Percentiles rank a stretch among this genome's conserved stretches.
Evolutionary conservation across 345 rosid species (phyloP).

Genomic region (Nephelium lappaceum): DNA sequence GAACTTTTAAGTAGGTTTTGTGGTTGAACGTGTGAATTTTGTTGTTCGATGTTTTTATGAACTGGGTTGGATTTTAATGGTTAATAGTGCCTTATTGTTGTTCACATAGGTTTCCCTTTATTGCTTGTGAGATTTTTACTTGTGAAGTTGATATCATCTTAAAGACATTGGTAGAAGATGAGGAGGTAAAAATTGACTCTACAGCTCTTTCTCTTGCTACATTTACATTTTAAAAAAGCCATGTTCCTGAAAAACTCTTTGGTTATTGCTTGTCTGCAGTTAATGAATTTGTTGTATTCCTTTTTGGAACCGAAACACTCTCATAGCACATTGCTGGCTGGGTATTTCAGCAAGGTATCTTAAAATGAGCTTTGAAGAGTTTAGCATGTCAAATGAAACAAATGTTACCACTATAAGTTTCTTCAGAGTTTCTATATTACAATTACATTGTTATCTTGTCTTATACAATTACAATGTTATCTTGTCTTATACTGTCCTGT

Average conservation of each 20-base stretch:
- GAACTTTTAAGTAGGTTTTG: slow-evolving; percentile 68
- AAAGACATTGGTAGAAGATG: slow-evolving; percentile 89
- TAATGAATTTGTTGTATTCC: slow-evolving; percentile 85
- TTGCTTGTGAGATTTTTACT: slow-evolving; percentile 91
- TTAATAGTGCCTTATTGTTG: slow-evolving; percentile 1
- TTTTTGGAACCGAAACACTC: slow-evolving; percentile 68
- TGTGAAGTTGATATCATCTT: slow-evolving; percentile 93
- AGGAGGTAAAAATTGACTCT: slow-evolving; percentile 57
- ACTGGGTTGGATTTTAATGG: background rate
- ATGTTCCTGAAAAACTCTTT: slow-evolving; percentile 24
- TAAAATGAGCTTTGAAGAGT: slow-evolving; percentile 17
- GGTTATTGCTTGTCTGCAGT: slow-evolving; percentile 48
- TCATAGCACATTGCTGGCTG: slow-evolving; percentile 72
- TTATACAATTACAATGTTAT: slow-evolving; percentile 4
- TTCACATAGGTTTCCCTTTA: slow-evolving; percentile 73
- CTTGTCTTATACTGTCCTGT: slow-evolving; percentile 6
- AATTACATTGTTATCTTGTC: slow-evolving; percentile 6
- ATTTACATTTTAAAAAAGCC: slow-evolving; percentile 7
- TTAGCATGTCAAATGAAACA: slow-evolving; percentile 11
- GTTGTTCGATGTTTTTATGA: slow-evolving; percentile 6
- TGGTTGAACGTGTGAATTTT: slow-evolving; percentile 9
- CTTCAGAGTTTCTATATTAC: background rate
- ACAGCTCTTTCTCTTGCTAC: slow-evolving; percentile 6
- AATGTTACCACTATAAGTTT: slow-evolving; percentile 10
- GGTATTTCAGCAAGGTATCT: slow-evolving; percentile 93